Evolutionary conservation across 2,329 filamentous ascomycete genomes (phyloP).

Genomic region (Zopfia rhizophila): DNA sequence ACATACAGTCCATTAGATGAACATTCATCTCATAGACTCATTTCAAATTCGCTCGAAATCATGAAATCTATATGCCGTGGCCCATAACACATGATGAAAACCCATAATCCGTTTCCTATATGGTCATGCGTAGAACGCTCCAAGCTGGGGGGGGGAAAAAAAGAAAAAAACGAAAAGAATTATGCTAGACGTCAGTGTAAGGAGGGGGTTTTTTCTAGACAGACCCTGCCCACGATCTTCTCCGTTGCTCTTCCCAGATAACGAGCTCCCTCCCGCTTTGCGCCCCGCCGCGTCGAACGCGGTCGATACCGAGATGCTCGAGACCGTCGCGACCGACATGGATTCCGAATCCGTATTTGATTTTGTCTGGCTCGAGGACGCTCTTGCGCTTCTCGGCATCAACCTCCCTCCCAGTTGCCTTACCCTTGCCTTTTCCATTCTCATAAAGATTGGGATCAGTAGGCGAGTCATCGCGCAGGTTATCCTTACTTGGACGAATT

Average conservation of each 20-base stretch:
- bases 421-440: conserved; percentile 24
- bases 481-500: conserved; percentile 39
- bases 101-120: conserved; percentile 22
- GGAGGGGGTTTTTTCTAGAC: background rate
- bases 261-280: conserved; percentile 46
- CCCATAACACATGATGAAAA: conserved; percentile 11
- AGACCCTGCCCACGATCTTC: conserved; percentile 18
- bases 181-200: background rate
- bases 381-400: conserved; percentile 40
- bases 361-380: conserved; percentile 42
- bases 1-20: too few species aligned
- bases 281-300: conserved; percentile 55
- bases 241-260: conserved; percentile 49
- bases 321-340: conserved; percentile 68
- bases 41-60: too few species aligned
- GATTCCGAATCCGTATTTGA: conserved; percentile 66
- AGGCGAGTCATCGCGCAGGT: conserved; percentile 36
- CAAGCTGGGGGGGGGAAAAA: background rate
- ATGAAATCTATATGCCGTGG: conserved; percentile 25
- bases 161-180: conserved; percentile 1
- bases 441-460: conserved; percentile 26
- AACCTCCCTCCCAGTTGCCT: conserved; percentile 16
- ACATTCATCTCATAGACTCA: too few species aligned
- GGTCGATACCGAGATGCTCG: conserved; percentile 70
- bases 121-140: conserved; percentile 13